These are phyloP conservation scores for Prototheca wickerhamii DNA, from an alignment of 163 green algal species.

Conservation along the genomic window DNA sequence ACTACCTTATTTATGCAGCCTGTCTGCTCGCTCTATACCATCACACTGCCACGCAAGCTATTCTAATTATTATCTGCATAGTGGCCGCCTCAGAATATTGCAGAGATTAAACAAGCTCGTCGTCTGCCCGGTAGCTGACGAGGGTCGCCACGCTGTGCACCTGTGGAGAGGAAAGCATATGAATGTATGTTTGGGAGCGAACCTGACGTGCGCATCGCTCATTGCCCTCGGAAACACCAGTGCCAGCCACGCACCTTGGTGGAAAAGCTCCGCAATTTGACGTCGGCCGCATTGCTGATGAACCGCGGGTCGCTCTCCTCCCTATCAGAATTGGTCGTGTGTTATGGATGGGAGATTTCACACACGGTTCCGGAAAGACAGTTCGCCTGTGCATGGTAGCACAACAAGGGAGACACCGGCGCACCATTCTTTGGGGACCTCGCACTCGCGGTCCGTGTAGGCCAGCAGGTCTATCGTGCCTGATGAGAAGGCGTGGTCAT, in stretches of 20 bases:
- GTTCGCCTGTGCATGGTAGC: neutral
- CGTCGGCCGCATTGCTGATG: slow-evolving; percentile 70
- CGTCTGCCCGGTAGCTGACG: slow-evolving; percentile 62
- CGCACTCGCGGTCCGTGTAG: slow-evolving; percentile 73
- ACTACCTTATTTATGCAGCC: too few relatives aligned
- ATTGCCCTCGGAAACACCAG: too few relatives aligned
- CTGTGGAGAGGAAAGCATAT: slow-evolving; percentile 21
- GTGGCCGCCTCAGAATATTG: too few relatives aligned
- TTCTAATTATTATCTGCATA: too few relatives aligned
- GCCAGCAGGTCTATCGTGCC: slow-evolving; percentile 92
- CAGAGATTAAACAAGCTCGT: too few relatives aligned
- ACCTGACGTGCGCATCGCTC: too few relatives aligned
- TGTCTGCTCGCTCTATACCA: too few relatives aligned
- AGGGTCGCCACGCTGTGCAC: slow-evolving; percentile 80
- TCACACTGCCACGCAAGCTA: too few relatives aligned
- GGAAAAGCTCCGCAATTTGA: slow-evolving; percentile 84
- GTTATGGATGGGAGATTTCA: neutral
- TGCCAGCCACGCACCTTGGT: slow-evolving; percentile 70
- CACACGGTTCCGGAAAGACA: neutral
- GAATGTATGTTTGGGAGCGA: too few relatives aligned
- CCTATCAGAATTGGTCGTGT: slow-evolving; percentile 29
- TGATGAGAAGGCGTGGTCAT: too few relatives aligned
- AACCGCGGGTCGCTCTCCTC: slow-evolving; percentile 84
- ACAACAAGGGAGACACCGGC: too few relatives aligned
- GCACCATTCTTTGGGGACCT: slow-evolving; percentile 76